Base-by-base conservation (phyloP, 2,329 filamentous ascomycete genomes). In the Exophiala aquamarina region DNA sequence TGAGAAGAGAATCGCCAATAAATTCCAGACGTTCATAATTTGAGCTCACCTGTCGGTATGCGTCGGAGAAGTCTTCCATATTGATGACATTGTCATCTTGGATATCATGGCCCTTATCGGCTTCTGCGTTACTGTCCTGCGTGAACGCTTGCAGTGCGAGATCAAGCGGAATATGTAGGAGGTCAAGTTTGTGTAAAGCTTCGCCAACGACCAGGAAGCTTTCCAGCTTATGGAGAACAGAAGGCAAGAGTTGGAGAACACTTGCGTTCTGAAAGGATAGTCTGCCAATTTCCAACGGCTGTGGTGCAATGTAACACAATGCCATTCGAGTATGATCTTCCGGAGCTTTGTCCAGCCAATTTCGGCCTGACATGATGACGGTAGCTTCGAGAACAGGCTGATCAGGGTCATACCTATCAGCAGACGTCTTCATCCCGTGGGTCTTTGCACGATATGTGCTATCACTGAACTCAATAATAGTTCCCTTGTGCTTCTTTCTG, bases 21-120 rank as follows among this genome's bases (percentile, higher is more conserved):
- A 96, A 95, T 61, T 98, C 93, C 0, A 97, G 76, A 10, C 93
- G 81, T 66, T 98, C 93, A 60, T 98, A 98, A 59, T 97, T 97
- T 31, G 84, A 85, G 1, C 90, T 89, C 89, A 95, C 95, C 2
- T 79, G 74, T 58, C 90, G 87, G 23, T 37, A 18, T 10, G 35
- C 38, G 15, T 32, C 26, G 3, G 41, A 19, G 33, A 15, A 32
- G 20, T 46, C 28, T 2, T 31, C 7, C 8, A n/a, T 7, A 15
- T 44, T 37, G 4, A 8, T 17, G 37, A 91, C 83, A 57, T 90
- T 87, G 42, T 89, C 68, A 31, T 86, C 80, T 47, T 85, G 76
- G 26, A 78, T 72, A 0, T 73, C 75, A 50, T 89, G 79, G 29
- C 95, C 88, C 6, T 86, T 86, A 0, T 83, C 84, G 55, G 91